Percentiles rank a stretch among this genome's conserved stretches.
These are phyloP conservation scores for Heritiera littoralis DNA, from an alignment of 345 rosid species.

Conservation along the genomic window DNA sequence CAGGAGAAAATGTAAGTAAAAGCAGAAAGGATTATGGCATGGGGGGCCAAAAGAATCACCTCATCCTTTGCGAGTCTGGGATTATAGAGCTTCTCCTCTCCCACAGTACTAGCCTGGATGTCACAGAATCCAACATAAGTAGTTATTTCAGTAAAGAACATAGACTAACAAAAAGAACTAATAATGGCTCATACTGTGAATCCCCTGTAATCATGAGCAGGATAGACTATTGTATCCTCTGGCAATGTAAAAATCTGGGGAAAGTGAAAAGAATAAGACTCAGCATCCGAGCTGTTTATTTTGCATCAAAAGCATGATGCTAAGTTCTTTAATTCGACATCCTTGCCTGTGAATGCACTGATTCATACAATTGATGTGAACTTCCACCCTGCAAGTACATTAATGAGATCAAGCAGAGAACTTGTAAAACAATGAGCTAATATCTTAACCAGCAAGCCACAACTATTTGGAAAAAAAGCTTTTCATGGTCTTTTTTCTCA, in stretches of 20 bases:
- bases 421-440: neutral
- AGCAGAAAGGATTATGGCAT: neutral
- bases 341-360: conserved; percentile 92
- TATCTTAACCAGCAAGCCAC: neutral
- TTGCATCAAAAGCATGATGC: neutral
- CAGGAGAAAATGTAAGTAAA: neutral
- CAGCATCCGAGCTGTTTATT: neutral
- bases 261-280: neutral
- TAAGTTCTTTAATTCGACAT: neutral
- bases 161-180: neutral
- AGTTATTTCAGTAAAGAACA: neutral
- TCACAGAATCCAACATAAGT: neutral
- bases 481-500: neutral
- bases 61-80: conserved; percentile 78
- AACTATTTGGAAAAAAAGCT: neutral
- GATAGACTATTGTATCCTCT: conserved; percentile 77
- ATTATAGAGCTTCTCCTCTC: conserved; percentile 78
- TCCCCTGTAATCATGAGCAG: conserved; percentile 92
- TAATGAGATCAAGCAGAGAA: neutral
- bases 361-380: conserved; percentile 68
- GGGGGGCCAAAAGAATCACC: conserved; percentile 33
- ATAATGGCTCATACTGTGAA: conserved; percentile 52
- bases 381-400: conserved; percentile 65
- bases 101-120: conserved; percentile 77
- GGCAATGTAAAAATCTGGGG: conserved; percentile 84